Evolutionary conservation across 345 rosid genomes (phyloP), one percentile per base, ranked within the genome.

Genomic region (Gossypium ekmanianum): DNA sequence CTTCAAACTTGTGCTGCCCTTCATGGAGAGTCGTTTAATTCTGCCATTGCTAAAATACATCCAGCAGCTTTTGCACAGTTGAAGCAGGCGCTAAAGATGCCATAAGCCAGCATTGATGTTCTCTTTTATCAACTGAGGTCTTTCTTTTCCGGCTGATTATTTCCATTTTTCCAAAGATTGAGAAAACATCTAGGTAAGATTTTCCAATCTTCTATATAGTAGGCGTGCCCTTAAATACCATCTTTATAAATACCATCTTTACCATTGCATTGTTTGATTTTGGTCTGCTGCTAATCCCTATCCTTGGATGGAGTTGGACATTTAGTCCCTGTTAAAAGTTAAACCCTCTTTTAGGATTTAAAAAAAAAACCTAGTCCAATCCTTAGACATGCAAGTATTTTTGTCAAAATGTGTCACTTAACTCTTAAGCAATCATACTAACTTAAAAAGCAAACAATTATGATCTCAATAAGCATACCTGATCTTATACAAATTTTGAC

Each of bases 1-100:
- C 96, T 93, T 78, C 91, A 87, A 81, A 87, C 90, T 5, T 95
- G 98, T 85, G 85, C 90, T 20, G 75, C 86, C 41, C 84, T 93
- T 76, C 99, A 95, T 71, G 97, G 96, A 22, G 96, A 95, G 74
- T 84, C 94, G 44, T 95, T 95, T 55, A 88, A 90, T 81, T 79
- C 89, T 29, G 87, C 91, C 75, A 87, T 93, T 17, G 55, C 85
- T 78, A 86, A 93, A 79, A 93, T 95, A 87, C 97, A 93, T 81
- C 90, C 98, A 20, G 76, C 98, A 12, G 89, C 98, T 71, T 79
- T 93, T 64, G 84, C 92, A 61, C 98, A 91, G 83, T 79, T 95
- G 84, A 93, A 95, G 84, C 90, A 90, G 83, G 99, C 94, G n/a
- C 82, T 93, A 82, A 93, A 93, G 88, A 87, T 95, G 84, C 84